These are phyloP conservation scores for Canavalia gladiata DNA, from an alignment of 306 rosid genomes.

Conservation along the genomic window DNA sequence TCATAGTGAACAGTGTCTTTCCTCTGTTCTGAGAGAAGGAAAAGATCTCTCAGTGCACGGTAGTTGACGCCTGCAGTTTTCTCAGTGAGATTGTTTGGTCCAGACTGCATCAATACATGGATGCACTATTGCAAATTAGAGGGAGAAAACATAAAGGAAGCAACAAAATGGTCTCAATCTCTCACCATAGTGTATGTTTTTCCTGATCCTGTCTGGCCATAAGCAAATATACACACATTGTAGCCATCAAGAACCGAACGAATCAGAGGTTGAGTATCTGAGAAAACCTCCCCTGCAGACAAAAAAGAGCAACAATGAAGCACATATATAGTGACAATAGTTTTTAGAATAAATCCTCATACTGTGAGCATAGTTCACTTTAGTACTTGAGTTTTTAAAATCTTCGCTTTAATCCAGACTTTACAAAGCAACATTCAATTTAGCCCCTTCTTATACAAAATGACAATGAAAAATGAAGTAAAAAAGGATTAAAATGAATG, in stretches of 20 bases:
- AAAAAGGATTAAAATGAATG: no score
- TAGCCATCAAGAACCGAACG: conserved; percentile 97
- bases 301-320: conserved; percentile 37
- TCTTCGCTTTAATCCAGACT: no score
- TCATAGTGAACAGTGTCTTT: conserved; percentile 53
- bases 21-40: conserved; percentile 69
- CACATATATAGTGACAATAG: conserved; percentile 3
- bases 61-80: conserved; percentile 88
- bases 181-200: conserved; percentile 96
- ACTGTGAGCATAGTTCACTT: no score
- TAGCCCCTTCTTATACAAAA: no score
- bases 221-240: conserved; percentile 95
- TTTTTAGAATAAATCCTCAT: not conserved
- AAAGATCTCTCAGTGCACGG: conserved; percentile 87
- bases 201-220: conserved; percentile 99
- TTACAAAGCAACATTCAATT: no score
- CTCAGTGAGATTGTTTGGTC: conserved; percentile 78
- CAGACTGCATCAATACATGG: conserved; percentile 64
- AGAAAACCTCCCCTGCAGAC: conserved; percentile 78
- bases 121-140: conserved; percentile 37
- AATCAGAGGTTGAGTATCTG: conserved; percentile 87
- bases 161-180: conserved; percentile 21
- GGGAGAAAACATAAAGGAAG: not conserved
- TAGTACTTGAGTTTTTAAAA: no score
- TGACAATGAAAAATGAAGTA: no score